Percentiles rank a stretch among this genome's conserved stretches.
Evolutionary conservation across 345 rosid species (phyloP).

Genomic region (Zanthoxylum bungeanum): DNA sequence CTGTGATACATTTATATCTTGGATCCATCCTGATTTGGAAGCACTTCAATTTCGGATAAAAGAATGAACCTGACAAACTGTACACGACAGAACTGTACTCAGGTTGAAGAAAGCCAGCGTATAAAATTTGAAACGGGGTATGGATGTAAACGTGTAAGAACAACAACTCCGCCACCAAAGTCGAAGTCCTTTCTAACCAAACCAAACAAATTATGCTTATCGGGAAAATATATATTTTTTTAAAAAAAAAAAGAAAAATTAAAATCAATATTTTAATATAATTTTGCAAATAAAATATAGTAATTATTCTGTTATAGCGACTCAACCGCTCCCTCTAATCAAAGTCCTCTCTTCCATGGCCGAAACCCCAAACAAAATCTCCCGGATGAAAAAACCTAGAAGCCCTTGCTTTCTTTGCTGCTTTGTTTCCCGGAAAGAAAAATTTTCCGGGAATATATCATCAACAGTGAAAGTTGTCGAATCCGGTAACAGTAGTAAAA

Average conservation of each 20-base stretch:
- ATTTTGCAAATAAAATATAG: background rate
- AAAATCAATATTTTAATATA: background rate
- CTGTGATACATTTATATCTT: too few species aligned
- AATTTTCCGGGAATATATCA: background rate
- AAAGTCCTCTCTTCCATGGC: conserved; percentile 6
- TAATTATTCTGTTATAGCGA: background rate
- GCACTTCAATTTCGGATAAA: background rate
- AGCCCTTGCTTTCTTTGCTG: background rate
- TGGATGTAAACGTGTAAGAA: background rate
- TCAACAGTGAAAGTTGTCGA: too few species aligned
- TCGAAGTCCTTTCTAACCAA: background rate
- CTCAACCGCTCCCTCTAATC: background rate
- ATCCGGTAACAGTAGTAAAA: background rate
- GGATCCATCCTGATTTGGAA: too few species aligned
- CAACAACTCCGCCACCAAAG: background rate
- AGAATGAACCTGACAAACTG: background rate
- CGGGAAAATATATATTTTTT: background rate
- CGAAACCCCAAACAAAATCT: too few species aligned
- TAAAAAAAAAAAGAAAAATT: background rate
- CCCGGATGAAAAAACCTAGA: too few species aligned
- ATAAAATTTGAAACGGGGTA: background rate
- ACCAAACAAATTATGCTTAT: background rate
- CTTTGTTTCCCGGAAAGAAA: background rate
- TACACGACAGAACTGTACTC: background rate
- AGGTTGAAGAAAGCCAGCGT: background rate